Conservation (phyloP, 192 early-diverging fungal species). For the Phycomyces blakesleeanus region DNA sequence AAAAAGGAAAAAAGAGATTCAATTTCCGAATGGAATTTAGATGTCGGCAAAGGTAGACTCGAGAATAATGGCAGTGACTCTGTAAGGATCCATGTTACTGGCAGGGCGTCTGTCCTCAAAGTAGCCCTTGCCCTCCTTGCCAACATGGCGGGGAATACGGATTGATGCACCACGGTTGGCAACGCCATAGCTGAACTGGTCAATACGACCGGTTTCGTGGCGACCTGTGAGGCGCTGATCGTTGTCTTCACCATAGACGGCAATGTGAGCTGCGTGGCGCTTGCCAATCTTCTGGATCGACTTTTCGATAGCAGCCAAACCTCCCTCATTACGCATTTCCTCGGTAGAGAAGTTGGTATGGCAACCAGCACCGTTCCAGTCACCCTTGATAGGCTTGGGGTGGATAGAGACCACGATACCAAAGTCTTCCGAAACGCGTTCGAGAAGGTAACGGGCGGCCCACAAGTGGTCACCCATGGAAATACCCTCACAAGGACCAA, state of each 20-base stretch:
- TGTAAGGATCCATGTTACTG: constrained; percentile 57
- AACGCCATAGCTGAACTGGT: constrained; percentile 48
- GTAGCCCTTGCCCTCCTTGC: constrained; percentile 50
- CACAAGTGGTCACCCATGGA: constrained; percentile 52
- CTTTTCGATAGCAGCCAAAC: constrained; percentile 47
- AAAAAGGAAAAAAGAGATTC: no score
- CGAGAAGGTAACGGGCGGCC: constrained; percentile 47
- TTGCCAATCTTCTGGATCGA: constrained; percentile 47
- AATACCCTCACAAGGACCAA: constrained; percentile 55
- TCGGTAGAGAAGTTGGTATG: constrained; percentile 54
- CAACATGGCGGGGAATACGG: constrained; percentile 54
- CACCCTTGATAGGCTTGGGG: constrained; percentile 56
- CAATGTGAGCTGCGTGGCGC: constrained; percentile 48
- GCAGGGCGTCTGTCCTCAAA: constrained; percentile 54
- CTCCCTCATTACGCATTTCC: constrained; percentile 47
- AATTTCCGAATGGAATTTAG: background rate
- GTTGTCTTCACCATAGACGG: constrained; percentile 56
- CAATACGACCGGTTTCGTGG: constrained; percentile 54
- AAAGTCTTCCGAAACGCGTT: constrained; percentile 58
- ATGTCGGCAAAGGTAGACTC: constrained; percentile 35
- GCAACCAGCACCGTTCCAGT: constrained; percentile 58
- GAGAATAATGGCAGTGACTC: constrained; percentile 48
- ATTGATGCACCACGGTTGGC: constrained; percentile 58
- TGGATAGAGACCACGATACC: constrained; percentile 50
- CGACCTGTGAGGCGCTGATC: constrained; percentile 50